Base-by-base conservation (phyloP, 108 stramenopile genomes). In the Chaetoceros tenuissimus region DNA sequence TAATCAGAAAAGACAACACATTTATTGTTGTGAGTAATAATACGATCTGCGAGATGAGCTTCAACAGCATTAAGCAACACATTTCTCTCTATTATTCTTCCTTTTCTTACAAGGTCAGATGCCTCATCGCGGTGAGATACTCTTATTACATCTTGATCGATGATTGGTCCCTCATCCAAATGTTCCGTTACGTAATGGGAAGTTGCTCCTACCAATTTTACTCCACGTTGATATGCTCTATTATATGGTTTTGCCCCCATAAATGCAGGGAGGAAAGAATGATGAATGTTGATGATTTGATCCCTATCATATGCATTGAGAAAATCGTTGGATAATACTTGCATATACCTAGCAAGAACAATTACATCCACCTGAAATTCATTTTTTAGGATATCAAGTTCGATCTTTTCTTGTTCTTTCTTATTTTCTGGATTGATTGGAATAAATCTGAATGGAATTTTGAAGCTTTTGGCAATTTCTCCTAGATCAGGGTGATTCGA, bases 181-280 rank as follows among this genome's bases (percentile, higher is more conserved):
- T 87, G 79, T 19, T 61, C 53, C 1, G 91, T 92, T 0, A 85
- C 68, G 54, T 81, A 85, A 50, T 89, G 84, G 2, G 84, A 34
- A 24, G 91, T 89, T 5, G 91, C 91, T 16, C 91, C 91, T 51
- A 93, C 83, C 31, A 93, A 60, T 62, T 93, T 93, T 8, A 93
- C 91, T 16, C 91, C 91, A 25, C 91, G 79, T 30, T 87, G 86
- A 53, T 81, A 77, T 1, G 91, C 91, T 24, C 66, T 61, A 46
- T 86, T 84, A 63, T 93, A 83, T 3, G 91, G 86, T 44, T 45
- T 54, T 1, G 67, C 75, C 10, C 91, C 91, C 53, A 60, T 62
- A 60, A 93, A 93, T 1, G 91, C 87, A 8, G 91, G 91, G 19
- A 93, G 61, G 64, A 93, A 89, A 18, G 85, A 87, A 67, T 92